phyloP scores from a whole-genome alignment of 2,329 filamentous ascomycete genomes.

The Sporothrix dimorphospora region DNA sequence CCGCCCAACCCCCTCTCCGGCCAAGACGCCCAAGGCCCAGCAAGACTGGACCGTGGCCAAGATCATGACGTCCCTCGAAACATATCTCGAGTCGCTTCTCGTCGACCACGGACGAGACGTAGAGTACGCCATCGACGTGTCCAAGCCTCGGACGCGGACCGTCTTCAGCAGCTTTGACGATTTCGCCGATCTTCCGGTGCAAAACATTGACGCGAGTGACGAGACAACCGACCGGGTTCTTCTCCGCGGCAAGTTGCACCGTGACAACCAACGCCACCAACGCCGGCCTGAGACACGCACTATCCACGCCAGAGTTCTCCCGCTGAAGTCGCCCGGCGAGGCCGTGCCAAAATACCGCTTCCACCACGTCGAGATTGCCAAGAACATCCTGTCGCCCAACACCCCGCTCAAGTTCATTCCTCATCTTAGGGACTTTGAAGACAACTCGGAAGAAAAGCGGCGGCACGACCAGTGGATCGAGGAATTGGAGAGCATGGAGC shows the following conservation, averaged over 20 bases:
- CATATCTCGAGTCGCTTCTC: conserved; percentile 50
- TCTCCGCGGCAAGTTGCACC: conserved; percentile 26
- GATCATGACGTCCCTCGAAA: conserved; percentile 47
- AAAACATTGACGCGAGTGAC: conserved; percentile 38
- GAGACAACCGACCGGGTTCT: conserved; percentile 25
- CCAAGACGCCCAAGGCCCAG: conserved; percentile 34
- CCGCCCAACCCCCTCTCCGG: neutral
- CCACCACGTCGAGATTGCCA: conserved; percentile 62
- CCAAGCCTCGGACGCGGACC: conserved; percentile 19
- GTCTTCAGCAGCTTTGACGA: conserved; percentile 43
- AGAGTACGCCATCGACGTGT: conserved; percentile 49
- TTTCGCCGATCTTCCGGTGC: conserved; percentile 50
- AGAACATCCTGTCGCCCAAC: conserved; percentile 62
- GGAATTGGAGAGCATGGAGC: conserved; percentile 61
- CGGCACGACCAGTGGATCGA: conserved; percentile 61
- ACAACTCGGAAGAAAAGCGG: conserved; percentile 54
- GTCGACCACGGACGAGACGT: conserved; percentile 51
- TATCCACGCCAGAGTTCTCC: conserved; percentile 41
- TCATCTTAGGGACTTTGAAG: conserved; percentile 60
- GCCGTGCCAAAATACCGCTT: conserved; percentile 62
- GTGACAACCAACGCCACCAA: conserved; percentile 31
- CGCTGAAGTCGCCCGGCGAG: conserved; percentile 54
- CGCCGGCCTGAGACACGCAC: conserved; percentile 27
- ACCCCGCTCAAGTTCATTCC: conserved; percentile 64
- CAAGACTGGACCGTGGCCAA: conserved; percentile 49